phyloP scores from a whole-genome alignment of 768 basidiomycete genomes.

The Holtermannia corniformis region DNA sequence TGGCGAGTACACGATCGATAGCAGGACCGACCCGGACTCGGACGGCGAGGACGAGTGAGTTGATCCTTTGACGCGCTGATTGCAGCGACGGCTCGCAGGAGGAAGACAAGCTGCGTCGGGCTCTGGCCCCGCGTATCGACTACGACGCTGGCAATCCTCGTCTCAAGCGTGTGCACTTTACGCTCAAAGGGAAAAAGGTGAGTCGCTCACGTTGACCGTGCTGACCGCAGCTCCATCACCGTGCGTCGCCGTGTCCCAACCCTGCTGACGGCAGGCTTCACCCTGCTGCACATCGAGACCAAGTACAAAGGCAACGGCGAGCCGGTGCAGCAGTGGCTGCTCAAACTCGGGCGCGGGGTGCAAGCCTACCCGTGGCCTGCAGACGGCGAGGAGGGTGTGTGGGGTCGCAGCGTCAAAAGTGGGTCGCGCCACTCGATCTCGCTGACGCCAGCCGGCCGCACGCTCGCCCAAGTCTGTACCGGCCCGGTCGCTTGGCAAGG shows the following conservation, averaged over 20 bases:
- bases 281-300: neutral
- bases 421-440: neutral
- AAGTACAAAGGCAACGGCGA: neutral
- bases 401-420: neutral
- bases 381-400: neutral
- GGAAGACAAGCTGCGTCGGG: neutral
- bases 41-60: conserved; percentile 1
- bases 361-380: neutral
- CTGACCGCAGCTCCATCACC: neutral
- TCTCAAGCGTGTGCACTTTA: no score
- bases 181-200: no score
- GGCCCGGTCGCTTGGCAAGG: neutral
- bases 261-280: neutral
- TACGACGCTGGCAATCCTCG: no score
- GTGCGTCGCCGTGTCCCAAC: neutral
- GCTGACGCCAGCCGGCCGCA: neutral
- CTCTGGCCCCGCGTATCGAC: neutral
- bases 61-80: neutral
- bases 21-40: conserved; percentile 5
- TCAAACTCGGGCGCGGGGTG: neutral
- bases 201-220: no score
- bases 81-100: neutral
- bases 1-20: conserved; percentile 24
- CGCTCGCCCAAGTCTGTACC: neutral
- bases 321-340: neutral